phyloP scores from a whole-genome alignment of 2,329 filamentous ascomycete genomes.

The Incumbomyces lentus region DNA sequence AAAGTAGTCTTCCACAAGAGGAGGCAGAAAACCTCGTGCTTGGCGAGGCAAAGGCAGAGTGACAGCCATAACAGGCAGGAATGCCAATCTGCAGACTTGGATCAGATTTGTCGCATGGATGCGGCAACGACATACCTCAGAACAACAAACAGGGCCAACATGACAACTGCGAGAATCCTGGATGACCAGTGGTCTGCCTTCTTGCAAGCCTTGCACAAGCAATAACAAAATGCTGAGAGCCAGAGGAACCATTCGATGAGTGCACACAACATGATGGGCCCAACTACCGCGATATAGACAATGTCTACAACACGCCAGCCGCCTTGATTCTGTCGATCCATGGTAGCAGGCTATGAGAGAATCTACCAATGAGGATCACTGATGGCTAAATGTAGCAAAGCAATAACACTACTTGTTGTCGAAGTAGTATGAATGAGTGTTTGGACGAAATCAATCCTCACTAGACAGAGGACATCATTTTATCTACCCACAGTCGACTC shows the following conservation, averaged over 20 bases:
- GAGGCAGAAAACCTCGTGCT: conserved; percentile 63
- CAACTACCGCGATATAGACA: conserved; percentile 71
- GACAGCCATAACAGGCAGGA: conserved; percentile 87
- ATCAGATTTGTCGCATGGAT: neutral
- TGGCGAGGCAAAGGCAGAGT: conserved; percentile 71
- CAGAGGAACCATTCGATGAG: conserved; percentile 89
- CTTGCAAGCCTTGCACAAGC: conserved; percentile 72
- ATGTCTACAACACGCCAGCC: conserved; percentile 46
- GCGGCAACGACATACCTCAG: conserved; percentile 52
- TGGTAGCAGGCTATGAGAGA: neutral
- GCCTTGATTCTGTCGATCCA: neutral
- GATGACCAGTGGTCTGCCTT: conserved; percentile 88
- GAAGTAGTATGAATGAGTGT: conserved; percentile 5
- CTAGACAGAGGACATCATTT: too few species aligned
- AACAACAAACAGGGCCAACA: conserved; percentile 62
- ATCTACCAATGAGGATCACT: conserved; percentile 1
- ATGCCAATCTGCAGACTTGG: conserved; percentile 52
- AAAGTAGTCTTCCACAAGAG: conserved; percentile 55
- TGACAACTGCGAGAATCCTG: conserved; percentile 62
- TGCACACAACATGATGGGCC: conserved; percentile 70
- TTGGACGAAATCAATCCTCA: neutral
- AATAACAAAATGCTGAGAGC: conserved; percentile 90
- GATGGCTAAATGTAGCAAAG: neutral
- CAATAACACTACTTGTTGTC: neutral
- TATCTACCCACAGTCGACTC: too few species aligned